phyloP scores from a whole-genome alignment of 495 filamentous ascomycete genomes.

The Penicillium cataractarum region DNA sequence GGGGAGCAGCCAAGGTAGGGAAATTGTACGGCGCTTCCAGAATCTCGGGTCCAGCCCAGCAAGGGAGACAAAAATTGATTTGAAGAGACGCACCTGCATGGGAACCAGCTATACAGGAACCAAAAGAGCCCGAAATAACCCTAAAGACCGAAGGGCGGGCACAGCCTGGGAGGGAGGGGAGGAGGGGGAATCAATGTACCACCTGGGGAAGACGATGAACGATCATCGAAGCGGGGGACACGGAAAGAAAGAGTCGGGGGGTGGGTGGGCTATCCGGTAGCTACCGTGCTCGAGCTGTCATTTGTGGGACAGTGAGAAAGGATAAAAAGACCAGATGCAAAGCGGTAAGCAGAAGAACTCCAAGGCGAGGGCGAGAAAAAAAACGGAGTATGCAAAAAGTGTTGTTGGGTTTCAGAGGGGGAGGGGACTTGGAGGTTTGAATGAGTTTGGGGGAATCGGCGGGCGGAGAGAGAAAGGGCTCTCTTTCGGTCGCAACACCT shows the following conservation, averaged over 20 bases:
- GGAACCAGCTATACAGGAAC: constrained; percentile 40
- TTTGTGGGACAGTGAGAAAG: constrained; percentile 15
- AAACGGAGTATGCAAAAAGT: background rate
- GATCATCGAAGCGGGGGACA: constrained; percentile 51
- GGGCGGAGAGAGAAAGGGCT: constrained; percentile 15
- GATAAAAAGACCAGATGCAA: background rate
- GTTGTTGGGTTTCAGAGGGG: constrained; percentile 2
- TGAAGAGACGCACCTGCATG: constrained; percentile 48
- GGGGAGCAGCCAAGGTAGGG: background rate
- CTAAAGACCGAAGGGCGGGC: constrained; percentile 34
- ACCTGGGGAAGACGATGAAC: constrained; percentile 37
- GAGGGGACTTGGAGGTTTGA: background rate
- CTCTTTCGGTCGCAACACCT: constrained; percentile 15
- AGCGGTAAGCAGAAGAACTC: background rate
- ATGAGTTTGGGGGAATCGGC: constrained; percentile 3
- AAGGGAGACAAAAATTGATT: constrained; percentile 14
- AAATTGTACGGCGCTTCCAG: background rate
- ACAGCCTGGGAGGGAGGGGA: constrained; percentile 22
- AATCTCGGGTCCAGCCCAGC: background rate
- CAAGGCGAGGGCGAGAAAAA: background rate
- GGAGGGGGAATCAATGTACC: constrained; percentile 42
- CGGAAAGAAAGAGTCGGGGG: constrained; percentile 18
- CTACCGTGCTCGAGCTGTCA: constrained; percentile 21
- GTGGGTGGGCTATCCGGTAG: constrained; percentile 20
- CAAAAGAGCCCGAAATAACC: constrained; percentile 32